Evolutionary conservation across 805 yeast genomes (phyloP), one percentile per base, ranked within the genome.

Genomic region (Debaryomyces maramus): DNA sequence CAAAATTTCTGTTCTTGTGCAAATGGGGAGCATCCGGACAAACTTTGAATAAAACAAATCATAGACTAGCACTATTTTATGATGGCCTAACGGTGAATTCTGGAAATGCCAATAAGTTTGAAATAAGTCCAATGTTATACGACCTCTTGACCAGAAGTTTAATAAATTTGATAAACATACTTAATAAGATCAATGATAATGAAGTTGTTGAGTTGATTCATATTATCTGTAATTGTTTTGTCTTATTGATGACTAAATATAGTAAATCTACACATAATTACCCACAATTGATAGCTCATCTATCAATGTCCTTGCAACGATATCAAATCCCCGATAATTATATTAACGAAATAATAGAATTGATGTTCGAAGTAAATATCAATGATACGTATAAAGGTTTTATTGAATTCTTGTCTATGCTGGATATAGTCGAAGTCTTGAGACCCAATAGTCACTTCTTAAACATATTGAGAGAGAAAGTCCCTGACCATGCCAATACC

Each of bases 1-100:
- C 40, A 1, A 45, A 51, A 40, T 54, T 59, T 32, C 40, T 36
- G 21, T 56, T 52, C 38, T 32, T 61, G 9, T 44, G 47, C 23
- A 50, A 38, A 29, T 42, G 51, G 43, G 39, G 34, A 13, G 37
- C 43, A 24, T 34, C 50, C 16, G 23, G 39, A 16, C 41, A 39
- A 16, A 22, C 22, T 13, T 21, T 33, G 24, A 35, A 20, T 6
- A 23, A 27, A n/a, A 18, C 33, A 15, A 16, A 23, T 27, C 21
- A 20, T 15, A 11, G 18, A 20, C 34, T 44, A 8, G 24, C 32
- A 6, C 14, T 28, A 19, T 31, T 41, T 9, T n/a, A 14, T 21
- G 24, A 28, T 16, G 32, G 37, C 7, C 14, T 41, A 8, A 21
- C 24, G 11, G 9, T 16, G 8, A 20, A 32, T 26, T 13, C 23